Evolutionary conservation across 768 basidiomycete species (phyloP), one percentile per base, ranked within the genome.

Genomic region (Rhodotorula kratochvilovae): DNA sequence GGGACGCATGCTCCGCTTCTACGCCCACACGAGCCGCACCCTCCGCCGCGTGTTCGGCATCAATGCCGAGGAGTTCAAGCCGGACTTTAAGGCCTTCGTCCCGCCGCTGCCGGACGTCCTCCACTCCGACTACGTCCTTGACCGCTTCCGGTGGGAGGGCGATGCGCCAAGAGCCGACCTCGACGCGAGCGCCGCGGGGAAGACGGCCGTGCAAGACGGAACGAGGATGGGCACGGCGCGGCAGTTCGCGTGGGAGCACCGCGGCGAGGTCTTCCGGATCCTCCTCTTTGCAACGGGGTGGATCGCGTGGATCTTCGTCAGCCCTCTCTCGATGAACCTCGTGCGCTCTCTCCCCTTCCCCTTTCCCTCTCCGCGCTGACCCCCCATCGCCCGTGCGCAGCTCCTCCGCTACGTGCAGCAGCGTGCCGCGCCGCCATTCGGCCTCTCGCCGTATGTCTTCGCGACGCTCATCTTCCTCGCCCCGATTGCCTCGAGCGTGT

Each of bases 391-490:
- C 10, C 11, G 11, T 23, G 23, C 25, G 5, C 64, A 73, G 68
- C 68, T 74, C 39, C 66, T 74, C 19, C 61, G 66, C 53, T 70
- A 74, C 66, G 62, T 74, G 39, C 72, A 74, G 45, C 59, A 62
- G 11, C 56, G 63, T 6, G 36, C 54, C 36, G 29, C 51, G 16
- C 70, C 68, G 1, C 62, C 68, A 2, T 15, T 61, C 64, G 53
- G 58, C 36, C 57, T 74, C 27, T 67, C 65, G 13, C 72, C 72
- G 25, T 70, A 67, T 58, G 36, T 67, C 31, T 70, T 70, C 68
- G 68, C 58, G 45, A 7, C 67, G 39, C 57, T 51, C 35, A 63
- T 74, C 66, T 70, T 74, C 42, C 21, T 70, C 58, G 56, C 65
- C 4, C 72, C 72, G 2, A 57, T 70, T 61, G 66, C 62, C 31